phyloP scores from a whole-genome alignment of 73 alveolate species.

The Effrenium voratum region DNA sequence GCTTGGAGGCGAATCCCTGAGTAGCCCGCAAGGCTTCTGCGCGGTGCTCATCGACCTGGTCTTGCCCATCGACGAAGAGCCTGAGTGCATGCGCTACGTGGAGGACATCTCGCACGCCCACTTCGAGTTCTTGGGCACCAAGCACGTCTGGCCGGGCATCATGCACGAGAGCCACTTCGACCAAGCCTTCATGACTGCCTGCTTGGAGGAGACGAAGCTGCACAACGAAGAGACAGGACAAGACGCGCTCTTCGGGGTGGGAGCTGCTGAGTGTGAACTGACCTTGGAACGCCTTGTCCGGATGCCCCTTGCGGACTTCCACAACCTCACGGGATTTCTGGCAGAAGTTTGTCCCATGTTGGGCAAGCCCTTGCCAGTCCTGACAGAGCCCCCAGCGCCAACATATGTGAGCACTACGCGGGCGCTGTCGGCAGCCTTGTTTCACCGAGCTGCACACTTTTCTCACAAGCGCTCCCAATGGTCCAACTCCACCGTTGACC shows the following conservation, averaged over 20 bases:
- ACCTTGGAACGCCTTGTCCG: neutral
- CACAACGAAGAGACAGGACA: neutral
- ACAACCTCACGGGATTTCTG: conserved; percentile 2
- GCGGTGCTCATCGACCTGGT: conserved; percentile 48
- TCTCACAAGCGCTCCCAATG: neutral
- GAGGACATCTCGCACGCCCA: neutral
- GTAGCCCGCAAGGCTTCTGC: conserved; percentile 20
- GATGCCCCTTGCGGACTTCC: neutral
- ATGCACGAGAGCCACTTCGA: conserved; percentile 14
- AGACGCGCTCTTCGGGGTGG: neutral
- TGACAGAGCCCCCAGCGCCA: neutral
- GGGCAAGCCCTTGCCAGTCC: neutral
- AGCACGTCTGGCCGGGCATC: conserved; percentile 22
- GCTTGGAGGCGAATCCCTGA: neutral
- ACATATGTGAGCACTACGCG: neutral
- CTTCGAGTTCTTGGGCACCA: conserved; percentile 6
- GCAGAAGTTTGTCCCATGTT: conserved; percentile 3
- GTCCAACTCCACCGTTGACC: neutral
- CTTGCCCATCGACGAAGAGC: conserved; percentile 31
- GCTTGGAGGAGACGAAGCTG: conserved; percentile 17
- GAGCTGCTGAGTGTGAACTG: conserved; percentile 14
- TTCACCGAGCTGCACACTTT: conserved; percentile 28
- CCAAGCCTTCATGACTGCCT: conserved; percentile 50
- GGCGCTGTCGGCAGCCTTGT: neutral
- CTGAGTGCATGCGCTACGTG: conserved; percentile 47